Base-by-base conservation (phyloP, 352 stramenopile genomes). In the Pythium brachiatum region DNA sequence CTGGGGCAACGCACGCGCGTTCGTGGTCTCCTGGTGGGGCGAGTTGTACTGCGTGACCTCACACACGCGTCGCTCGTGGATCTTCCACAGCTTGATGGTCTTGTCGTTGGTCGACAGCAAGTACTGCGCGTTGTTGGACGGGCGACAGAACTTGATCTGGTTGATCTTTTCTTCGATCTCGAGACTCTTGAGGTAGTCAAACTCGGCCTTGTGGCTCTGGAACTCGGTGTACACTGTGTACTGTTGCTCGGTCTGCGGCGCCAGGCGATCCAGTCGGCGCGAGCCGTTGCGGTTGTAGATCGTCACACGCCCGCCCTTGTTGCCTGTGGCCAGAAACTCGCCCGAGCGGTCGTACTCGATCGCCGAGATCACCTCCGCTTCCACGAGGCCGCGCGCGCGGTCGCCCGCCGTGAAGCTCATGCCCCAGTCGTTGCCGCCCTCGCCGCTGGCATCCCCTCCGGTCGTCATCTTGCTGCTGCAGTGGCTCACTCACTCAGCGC, bases 141-240 rank as follows among this genome's bases (percentile, higher is more conserved):
- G 72, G n/a, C 79, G 75, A 61, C 90, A 97, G 90, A 93, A 99
- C 66, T 96, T 95, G 72, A 99, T 98, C 52, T 97, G 81, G 73
- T 98, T 98, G 70, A 99, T 98, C 63, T 98, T 98, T 68, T 98
- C 95, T 65, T 99, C 95, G 63, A 99, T 98, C 61, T 99, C 96
- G 7, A 98, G 80, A 61, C 88, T 98, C 71, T 98, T 99, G 43
- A 99, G 77, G 79, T 98, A 99, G 76, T 99, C 96, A 64, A 99
- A 99, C 72, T 99, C 96, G n/a, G 91, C 76, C 36, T 96, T 97
- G 76, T 99, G 96, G 70, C 91, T 98, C 76, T 98, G 92, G 64
- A 95, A 97, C 67, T 97, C 96, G n/a, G 89, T 89, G 76, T 97
- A 98, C 55, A 89, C 62, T 7, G 77, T 60, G 55, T 90, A 89